Evolutionary conservation across 2,329 filamentous ascomycete genomes (phyloP), one percentile per base, ranked within the genome.

Genomic region (Apiospora kogelbergensis): DNA sequence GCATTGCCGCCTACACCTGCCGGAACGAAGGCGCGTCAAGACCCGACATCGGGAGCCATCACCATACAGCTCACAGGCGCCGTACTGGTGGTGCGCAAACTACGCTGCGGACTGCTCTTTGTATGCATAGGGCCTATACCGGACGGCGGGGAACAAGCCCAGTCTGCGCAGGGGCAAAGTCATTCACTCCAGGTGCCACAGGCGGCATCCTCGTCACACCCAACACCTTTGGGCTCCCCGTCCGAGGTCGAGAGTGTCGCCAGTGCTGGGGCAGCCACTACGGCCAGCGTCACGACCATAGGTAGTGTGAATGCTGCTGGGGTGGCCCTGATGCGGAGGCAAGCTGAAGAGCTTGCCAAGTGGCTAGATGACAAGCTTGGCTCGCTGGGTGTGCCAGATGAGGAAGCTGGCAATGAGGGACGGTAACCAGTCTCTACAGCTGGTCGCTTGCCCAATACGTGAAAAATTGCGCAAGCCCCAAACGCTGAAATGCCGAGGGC

Each of bases 281-380:
- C 80, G 41, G 79, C 80, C 41, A 79, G 83, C 79, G 70, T 78
- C 76, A 46, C 76, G 40, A 79, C 79, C 57, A 72, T 78, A 24
- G 73, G 76, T 10, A 81, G 79, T 64, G 77, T 79, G 20, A 79
- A 78, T 3, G 79, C 84, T 2, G 82, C 82, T 2, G 84, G 82
- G 26, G 84, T 88, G 24, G 82, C 86, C 66, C 81, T 82, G 10
- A 84, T 88, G 77, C 82, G 88, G 69, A 82, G 84, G 68, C 86
- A 88, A 68, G 86, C 88, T 4, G 86, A 88, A 72, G 88, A 90
- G 71, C 80, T 91, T 68, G 87, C 86, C 30, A 80, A 82, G 68
- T 89, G 86, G 84, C 76, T 91, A 72, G 88, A 91, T 71, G 85
- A 86, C n/a, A 86, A 86, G 79, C 81, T 91, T 6, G 85, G 85